Evolutionary conservation across 169 alveolate genomes (phyloP), one percentile per base, ranked within the genome.

Genomic region (Amoebophrya sp.): DNA sequence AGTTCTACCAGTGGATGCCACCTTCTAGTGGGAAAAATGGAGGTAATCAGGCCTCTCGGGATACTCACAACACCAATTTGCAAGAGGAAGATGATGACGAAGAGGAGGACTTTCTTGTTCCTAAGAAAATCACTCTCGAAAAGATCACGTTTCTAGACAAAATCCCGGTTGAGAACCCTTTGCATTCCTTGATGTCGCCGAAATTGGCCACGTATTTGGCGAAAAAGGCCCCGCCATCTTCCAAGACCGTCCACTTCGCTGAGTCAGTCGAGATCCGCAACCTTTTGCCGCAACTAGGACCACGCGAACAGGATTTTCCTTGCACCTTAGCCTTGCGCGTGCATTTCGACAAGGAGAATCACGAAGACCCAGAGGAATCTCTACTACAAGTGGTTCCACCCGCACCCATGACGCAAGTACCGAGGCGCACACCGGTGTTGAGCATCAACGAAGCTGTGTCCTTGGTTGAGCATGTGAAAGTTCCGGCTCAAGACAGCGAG

Each of bases 241-340:
- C 76, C n/a, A 23, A 53, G n/a, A 53, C n/a, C 76, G 3, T 65
- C 33, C 83, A 65, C 26, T 65, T 65, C 83, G 83, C 83, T 1
- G 83, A 65, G 2, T 65, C 83, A 26, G 3, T 65, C 33, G 33
- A 1, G 36, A 65, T 65, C 83, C 2, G 26, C 38, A 65, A 65
- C 83, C n/a, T 65, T 26, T 36, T 65, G 18, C 83, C 83, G 83
- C n/a, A n/a, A n/a, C n/a, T n/a, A n/a, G n/a, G n/a, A n/a, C 83
- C 83, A 29, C 38, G 18, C 36, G 33, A 6, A 26, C 38, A 1
- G 83, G 83, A 36, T 6, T 6, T 65, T 10, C 83, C 83, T 36
- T 26, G 39, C 2, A 29, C 38, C 38, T 65, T 65, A 6, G n/a
- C 83, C 33, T 0, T 65, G 39, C 38, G 39, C 33, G 83, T 65